A percentile compares a stretch with the other conserved stretches of the same genome.
These are phyloP conservation scores for Hyaloscypha variabilis DNA, from an alignment of 495 filamentous ascomycete genomes.

Conservation along the genomic window DNA sequence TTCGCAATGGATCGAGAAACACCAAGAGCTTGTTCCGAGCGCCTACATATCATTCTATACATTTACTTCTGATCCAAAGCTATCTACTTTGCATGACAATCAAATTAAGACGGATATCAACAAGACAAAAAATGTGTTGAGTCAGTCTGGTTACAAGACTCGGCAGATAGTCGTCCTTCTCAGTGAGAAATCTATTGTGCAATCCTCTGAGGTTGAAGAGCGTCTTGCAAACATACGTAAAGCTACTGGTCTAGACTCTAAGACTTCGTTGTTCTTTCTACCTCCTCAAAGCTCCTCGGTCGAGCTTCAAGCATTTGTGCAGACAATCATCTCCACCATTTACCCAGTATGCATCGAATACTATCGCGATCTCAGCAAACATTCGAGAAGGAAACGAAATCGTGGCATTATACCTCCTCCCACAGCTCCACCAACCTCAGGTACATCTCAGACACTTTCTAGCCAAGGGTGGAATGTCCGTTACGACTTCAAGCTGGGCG, in stretches of 20 bases:
- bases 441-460: conserved; percentile 82
- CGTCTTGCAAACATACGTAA: conserved; percentile 73
- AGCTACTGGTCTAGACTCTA: conserved; percentile 77
- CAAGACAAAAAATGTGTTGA: conserved; percentile 64
- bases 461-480: conserved; percentile 85
- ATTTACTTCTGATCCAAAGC: conserved; percentile 68
- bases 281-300: conserved; percentile 38
- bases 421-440: conserved; percentile 79
- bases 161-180: conserved; percentile 77
- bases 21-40: conserved; percentile 78
- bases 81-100: conserved; percentile 77
- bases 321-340: conserved; percentile 59
- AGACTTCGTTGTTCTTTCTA: conserved; percentile 74
- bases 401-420: conserved; percentile 75
- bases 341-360: conserved; percentile 74
- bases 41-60: conserved; percentile 76
- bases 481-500: conserved; percentile 89
- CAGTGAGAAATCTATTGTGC: conserved; percentile 63
- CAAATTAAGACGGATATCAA: conserved; percentile 88
- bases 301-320: conserved; percentile 65
- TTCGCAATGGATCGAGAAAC: conserved; percentile 80
- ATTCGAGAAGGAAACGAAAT: conserved; percentile 80
- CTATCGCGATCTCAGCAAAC: conserved; percentile 88
- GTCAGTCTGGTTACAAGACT: conserved; percentile 70
- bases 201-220: conserved; percentile 69